Evolutionary conservation across 2,329 filamentous ascomycete species (phyloP).

Genomic region (Alternaria infectoria): DNA sequence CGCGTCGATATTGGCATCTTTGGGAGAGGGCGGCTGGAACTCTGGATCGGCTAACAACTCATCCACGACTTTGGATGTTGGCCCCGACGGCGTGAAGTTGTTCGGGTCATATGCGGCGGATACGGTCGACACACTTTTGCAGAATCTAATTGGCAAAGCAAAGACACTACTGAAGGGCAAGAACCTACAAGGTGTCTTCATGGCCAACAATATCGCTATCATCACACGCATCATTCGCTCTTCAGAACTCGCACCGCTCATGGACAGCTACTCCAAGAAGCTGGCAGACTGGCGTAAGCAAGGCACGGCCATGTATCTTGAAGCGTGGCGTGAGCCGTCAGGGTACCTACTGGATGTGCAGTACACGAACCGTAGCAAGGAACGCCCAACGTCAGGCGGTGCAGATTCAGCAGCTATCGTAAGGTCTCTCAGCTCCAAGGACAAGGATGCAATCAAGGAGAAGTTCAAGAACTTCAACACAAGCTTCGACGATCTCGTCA

Average conservation of each 20-base stretch:
- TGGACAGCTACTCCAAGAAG: conserved; percentile 68
- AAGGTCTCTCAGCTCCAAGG: conserved; percentile 83
- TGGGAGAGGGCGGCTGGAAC: conserved; percentile 91
- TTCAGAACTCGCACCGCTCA: conserved; percentile 76
- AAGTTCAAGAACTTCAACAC: conserved; percentile 94
- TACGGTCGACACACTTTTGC: conserved; percentile 81
- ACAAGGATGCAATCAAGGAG: conserved; percentile 94
- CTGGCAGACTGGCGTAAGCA: conserved; percentile 89
- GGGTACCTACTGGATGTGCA: conserved; percentile 86
- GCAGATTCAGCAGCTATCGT: conserved; percentile 82
- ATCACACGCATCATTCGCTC: conserved; percentile 83
- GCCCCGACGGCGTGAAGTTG: conserved; percentile 84
- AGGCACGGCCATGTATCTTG: conserved; percentile 79
- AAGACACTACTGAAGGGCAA: conserved; percentile 74
- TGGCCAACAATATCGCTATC: conserved; percentile 85
- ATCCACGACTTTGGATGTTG: conserved; percentile 77
- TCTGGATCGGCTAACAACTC: conserved; percentile 60
- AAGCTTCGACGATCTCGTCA: conserved; percentile 86
- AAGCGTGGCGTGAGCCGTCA: conserved; percentile 87
- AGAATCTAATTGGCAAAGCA: conserved; percentile 75
- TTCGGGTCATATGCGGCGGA: conserved; percentile 91
- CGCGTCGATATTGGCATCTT: conserved; percentile 85
- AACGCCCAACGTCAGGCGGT: conserved; percentile 69
- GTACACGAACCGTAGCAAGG: conserved; percentile 74
- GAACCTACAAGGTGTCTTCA: conserved; percentile 81